Evolutionary conservation across 371 early-diverging fungal species (phyloP), one percentile per base, ranked within the genome.

Genomic region (Mortierella sp.): DNA sequence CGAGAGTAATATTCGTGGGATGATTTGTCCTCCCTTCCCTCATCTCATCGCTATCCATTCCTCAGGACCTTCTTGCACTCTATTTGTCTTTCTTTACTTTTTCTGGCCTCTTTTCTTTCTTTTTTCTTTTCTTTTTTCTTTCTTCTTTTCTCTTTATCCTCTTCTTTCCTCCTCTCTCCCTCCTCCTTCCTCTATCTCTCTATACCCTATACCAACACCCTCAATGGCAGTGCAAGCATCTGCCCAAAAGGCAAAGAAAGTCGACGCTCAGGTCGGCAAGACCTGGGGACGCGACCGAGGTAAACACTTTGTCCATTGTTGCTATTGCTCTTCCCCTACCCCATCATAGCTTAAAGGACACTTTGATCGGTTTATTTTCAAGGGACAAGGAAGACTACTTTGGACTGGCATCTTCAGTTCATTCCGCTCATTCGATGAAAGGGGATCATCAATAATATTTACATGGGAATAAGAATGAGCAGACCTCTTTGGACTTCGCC

Each of bases 281-380:
- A 89, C 89, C 54, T 89, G 89, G 89, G 89, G 89, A 40, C 86
- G 89, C 26, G 85, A 86, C 51, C 75, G 88, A 73, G 90, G 88
- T 87, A 83, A 68, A 47, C 12, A 39, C 22, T 22, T 43, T 6
- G 18, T 49, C 49, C 18, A 49, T 30, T 43, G 5, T 11, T 59
- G 12, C 26, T 62, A 26, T 20, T 61, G 8, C 32, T 55, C 28
- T 40, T 24, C 26, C 47, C 5, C 52, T 22, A 52, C n/a, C 52
- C 2, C 52, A 22, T 52, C 47, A 47, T 47, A 20, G 47, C 14
- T 18, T 20, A 47, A 47, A 47, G 52, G 52, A 52, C 9, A 16
- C 4, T 14, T 5, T 11, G 3, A 11, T 2, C 20, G 20, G 49
- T 49, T 18, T 20, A 10, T 62, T 39, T 30, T 62, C 16, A 20